Percentiles rank a stretch among this genome's conserved stretches.
These are phyloP conservation scores for Auxenochlorella protothecoides DNA, from an alignment of 139 green algal genomes.

Conservation along the genomic window DNA sequence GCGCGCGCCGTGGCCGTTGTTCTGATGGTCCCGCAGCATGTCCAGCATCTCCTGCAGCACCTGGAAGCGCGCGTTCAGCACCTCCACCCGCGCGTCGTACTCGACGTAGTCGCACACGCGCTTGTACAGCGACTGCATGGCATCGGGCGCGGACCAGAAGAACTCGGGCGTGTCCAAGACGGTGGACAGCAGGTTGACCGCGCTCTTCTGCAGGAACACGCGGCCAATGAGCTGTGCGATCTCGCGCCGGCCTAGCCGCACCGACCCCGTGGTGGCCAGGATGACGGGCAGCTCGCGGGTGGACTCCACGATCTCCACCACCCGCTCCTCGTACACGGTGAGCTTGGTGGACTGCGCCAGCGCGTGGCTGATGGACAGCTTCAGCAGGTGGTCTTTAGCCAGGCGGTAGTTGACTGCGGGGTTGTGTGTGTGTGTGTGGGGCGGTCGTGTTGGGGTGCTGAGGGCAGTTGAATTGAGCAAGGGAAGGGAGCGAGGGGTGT, in stretches of 20 bases:
- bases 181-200: slow-evolving; percentile 55
- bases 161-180: slow-evolving; percentile 61
- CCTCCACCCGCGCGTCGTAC: slow-evolving; percentile 45
- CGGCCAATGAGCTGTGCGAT: slow-evolving; percentile 62
- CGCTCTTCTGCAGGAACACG: slow-evolving; percentile 63
- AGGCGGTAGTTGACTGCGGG: slow-evolving; percentile 24
- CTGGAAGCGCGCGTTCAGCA: slow-evolving; percentile 45
- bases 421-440: neutral
- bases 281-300: slow-evolving; percentile 50
- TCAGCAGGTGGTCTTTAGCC: slow-evolving; percentile 42
- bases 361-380: slow-evolving; percentile 44
- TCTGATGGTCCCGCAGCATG: slow-evolving; percentile 54
- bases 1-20: slow-evolving; percentile 44
- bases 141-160: slow-evolving; percentile 64
- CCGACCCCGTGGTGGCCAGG: slow-evolving; percentile 24
- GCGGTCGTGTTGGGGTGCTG: neutral
- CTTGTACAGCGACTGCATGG: slow-evolving; percentile 60
- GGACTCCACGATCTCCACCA: slow-evolving; percentile 60
- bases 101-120: slow-evolving; percentile 64
- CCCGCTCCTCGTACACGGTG: slow-evolving; percentile 70
- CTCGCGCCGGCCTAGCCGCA: slow-evolving; percentile 34
- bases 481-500: too few relatives aligned
- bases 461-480: too few relatives aligned
- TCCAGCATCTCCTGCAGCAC: slow-evolving; percentile 75
- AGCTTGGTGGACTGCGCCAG: slow-evolving; percentile 63